A percentile compares a stretch with the other conserved stretches of the same genome.
Evolutionary conservation across 2,329 filamentous ascomycete species (phyloP).

Genomic region (Trichoderma sp.): DNA sequence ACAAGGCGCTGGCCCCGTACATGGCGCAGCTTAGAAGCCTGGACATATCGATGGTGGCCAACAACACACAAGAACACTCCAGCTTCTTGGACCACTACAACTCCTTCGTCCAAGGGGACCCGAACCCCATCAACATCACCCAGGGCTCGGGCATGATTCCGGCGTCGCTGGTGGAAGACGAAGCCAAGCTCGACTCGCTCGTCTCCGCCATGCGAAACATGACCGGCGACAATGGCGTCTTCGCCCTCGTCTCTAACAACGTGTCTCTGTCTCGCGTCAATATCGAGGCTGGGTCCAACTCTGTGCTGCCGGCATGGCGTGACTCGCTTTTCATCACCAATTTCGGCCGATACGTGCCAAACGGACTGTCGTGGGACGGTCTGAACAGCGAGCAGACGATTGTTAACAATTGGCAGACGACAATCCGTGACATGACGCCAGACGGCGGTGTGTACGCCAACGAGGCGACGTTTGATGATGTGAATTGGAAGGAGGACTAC

Average conservation of each 20-base stretch:
- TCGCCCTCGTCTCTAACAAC: slow-evolving; percentile 29
- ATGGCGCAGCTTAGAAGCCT: too few species aligned
- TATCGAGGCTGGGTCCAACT: slow-evolving; percentile 32
- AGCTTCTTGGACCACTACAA: slow-evolving; percentile 34
- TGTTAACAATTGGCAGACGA: slow-evolving; percentile 31
- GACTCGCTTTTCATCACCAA: slow-evolving; percentile 10
- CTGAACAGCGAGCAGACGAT: too few species aligned
- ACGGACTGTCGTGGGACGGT: too few species aligned
- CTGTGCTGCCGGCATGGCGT: slow-evolving; percentile 50
- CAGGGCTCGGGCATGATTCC: slow-evolving; percentile 30
- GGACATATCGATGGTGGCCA: too few species aligned
- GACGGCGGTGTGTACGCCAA: slow-evolving; percentile 53
- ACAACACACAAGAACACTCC: too few species aligned
- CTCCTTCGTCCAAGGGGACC: too few species aligned
- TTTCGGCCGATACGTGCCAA: too few species aligned
- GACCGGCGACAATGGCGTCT: slow-evolving; percentile 35
- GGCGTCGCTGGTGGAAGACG: slow-evolving; percentile 37
- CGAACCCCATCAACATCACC: too few species aligned
- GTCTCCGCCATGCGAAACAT: slow-evolving; percentile 37
- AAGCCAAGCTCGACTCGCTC: slow-evolving; percentile 26
- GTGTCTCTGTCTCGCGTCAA: too few species aligned
- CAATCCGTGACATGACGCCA: slow-evolving; percentile 36
- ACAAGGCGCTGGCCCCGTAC: too few species aligned
- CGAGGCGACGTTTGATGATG: slow-evolving; percentile 55
- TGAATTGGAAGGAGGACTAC: slow-evolving; percentile 50